Base-by-base conservation (phyloP, 108 stramenopile genomes). In the Cyclotella baltica region DNA sequence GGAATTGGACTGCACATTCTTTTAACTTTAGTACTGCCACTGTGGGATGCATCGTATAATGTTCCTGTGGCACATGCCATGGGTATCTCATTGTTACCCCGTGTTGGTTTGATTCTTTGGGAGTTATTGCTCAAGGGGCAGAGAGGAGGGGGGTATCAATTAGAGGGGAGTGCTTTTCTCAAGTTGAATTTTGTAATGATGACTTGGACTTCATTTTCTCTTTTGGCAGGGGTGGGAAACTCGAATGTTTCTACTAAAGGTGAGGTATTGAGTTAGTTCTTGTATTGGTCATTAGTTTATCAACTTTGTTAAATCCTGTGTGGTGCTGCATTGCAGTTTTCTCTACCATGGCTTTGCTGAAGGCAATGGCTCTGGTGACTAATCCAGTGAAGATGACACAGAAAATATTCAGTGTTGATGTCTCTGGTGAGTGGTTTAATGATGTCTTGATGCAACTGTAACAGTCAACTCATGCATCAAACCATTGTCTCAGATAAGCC, bases 191-290 rank as follows among this genome's bases (percentile, higher is more conserved):
- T 63, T 38, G 38, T 56, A 3, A 33, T 73, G 29, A 73, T 73
- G 72, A 31, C 53, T 30, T 73, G 72, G 72, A 63, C 72, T 37
- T 6, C 72, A 30, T 73, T 73, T 73, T 61, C 72, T n/a, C 37
- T 73, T 15, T 38, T 73, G 20, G 57, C 72, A 11, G 59, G 37
- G 16, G 53, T 48, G 19, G 72, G 72, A 18, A 73, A 73, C 25
- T 34, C 72, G 23, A 43, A 30, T 15, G 59, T 73, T 18, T 73
- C 72, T 2, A 38, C 72, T 11, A 73, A 73, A 43, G 40, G 40
- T 43, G 40, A 13, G 40, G n/a, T n/a, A n/a, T n/a, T 43, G 40
- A 6, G 6, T 11, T 43, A 43, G 40, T 13, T 43, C 40, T 11
- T 43, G 40, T 6, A 43, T 43, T 43, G 13, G 10, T 43, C 13